phyloP scores from a whole-genome alignment of 169 alveolate genomes.

The Plasmodium coatneyi region DNA sequence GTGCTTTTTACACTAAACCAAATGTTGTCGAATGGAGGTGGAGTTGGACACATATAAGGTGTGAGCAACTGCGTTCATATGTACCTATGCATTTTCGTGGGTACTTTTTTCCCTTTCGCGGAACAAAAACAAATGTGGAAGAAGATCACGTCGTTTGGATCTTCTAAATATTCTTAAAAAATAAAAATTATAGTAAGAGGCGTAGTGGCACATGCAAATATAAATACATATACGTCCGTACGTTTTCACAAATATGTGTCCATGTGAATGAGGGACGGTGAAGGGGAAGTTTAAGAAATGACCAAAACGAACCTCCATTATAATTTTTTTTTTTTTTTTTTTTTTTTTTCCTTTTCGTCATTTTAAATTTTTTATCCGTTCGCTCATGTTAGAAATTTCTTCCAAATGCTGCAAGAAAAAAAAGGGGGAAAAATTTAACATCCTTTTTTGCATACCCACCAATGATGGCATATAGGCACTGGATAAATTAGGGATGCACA shows the following conservation, averaged over 20 bases:
- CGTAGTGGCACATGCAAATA: not conserved
- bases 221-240: not conserved
- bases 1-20: not conserved
- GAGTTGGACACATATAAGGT: not conserved
- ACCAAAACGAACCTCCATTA: not conserved
- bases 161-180: conserved; percentile 9
- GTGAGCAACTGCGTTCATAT: not conserved
- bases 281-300: not conserved
- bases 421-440: not conserved
- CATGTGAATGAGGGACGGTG: not conserved
- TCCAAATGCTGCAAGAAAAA: conserved; percentile 47
- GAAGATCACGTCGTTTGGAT: not conserved
- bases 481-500: not conserved
- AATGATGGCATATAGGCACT: not conserved
- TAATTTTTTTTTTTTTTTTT: not conserved
- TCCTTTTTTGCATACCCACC: not conserved
- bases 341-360: not conserved
- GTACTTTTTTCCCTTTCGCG: conserved; percentile 2
- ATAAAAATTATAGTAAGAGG: not conserved
- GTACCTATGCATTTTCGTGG: not conserved
- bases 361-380: conserved; percentile 65
- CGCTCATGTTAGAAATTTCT: conserved; percentile 71
- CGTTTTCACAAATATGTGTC: not conserved
- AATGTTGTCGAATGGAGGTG: not conserved
- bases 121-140: conserved; percentile 18